phyloP scores from a whole-genome alignment of 306 rosid species.

The Citrullus amarus region DNA sequence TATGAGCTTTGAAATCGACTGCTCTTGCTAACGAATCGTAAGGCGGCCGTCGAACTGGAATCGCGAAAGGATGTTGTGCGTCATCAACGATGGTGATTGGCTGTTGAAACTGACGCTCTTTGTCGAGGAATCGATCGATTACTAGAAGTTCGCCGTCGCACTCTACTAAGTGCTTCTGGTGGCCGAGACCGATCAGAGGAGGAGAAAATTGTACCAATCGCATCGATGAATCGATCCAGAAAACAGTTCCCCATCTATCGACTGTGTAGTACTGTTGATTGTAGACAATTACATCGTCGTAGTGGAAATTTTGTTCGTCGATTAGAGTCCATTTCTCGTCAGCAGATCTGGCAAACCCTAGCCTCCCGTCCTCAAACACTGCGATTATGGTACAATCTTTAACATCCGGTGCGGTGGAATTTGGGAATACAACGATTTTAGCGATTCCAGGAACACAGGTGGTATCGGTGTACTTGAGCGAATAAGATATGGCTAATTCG shows the following conservation, averaged over 20 bases:
- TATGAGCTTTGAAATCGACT: constrained; percentile 35
- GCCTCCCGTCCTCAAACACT: constrained; percentile 25
- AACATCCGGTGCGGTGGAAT: constrained; percentile 16
- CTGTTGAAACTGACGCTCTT: background rate
- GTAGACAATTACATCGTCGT: constrained; percentile 44
- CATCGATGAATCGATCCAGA: constrained; percentile 42
- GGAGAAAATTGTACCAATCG: constrained; percentile 41
- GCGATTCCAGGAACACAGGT: constrained; percentile 6
- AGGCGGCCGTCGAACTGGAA: background rate
- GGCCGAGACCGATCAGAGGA: constrained; percentile 40
- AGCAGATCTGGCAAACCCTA: constrained; percentile 33
- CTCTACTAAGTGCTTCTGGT: constrained; percentile 61
- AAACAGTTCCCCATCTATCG: constrained; percentile 51
- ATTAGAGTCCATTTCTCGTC: constrained; percentile 29
- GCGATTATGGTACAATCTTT: constrained; percentile 22
- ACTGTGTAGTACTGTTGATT: constrained; percentile 48
- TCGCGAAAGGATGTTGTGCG: background rate
- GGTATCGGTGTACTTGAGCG: background rate
- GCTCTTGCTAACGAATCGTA: background rate
- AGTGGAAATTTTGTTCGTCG: constrained; percentile 26
- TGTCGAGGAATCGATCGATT: constrained; percentile 37
- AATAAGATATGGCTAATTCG: constrained; percentile 11
- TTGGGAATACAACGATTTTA: constrained; percentile 37
- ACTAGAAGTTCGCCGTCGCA: constrained; percentile 48
- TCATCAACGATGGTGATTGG: background rate